Base-by-base conservation (phyloP, 441 rosid genomes). In the Aleurites moluccanus region DNA sequence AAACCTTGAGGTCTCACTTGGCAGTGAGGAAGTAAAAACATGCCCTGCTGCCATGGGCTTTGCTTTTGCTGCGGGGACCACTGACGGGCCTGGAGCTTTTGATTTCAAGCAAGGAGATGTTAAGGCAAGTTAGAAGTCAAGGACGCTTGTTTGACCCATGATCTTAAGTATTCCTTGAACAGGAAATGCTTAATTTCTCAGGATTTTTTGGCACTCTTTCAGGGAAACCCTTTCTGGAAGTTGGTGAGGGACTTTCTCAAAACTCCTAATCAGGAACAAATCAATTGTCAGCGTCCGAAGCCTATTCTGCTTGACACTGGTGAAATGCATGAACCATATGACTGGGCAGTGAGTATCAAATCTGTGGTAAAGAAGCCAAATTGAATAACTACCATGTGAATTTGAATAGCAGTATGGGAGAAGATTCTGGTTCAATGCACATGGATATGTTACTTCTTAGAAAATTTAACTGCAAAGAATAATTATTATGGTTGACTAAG, bases 41-140 rank as follows among this genome's bases (percentile, higher is more conserved):
- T 91, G 99, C 80, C 99, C 98, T 71, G 98, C 99, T 64, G 93
- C 98, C 23, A 84, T 95, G 98, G 99, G 99, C 20, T 95, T 95
- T 76, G 91, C 85, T 64, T 91, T 95, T 86, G 98, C 97, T 35
- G 99, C 98, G 9, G 99, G 99, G 82, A 95, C 99, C 44, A 95
- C 98, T 4, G 99, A 95, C 81, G 99, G 98, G 64, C 99, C 98
- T 42, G 98, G 99, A 67, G 98, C 98, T 82, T 94, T 94, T 80
- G 96, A 91, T 85, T 95, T 95, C 80, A 88, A 84, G 79, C 99
- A 95, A 88, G 99, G 99, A 78, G 99, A 95, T 89, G 87, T 87
- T 78, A 71, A 78, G 91, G 99, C 84, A 83, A 86, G 80, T 45
- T 25, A 30, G 64, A 74, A 52, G 16, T 45, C 50, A 11, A 23